phyloP scores from a whole-genome alignment of 768 basidiomycete species.

The Tulasnella sp. region DNA sequence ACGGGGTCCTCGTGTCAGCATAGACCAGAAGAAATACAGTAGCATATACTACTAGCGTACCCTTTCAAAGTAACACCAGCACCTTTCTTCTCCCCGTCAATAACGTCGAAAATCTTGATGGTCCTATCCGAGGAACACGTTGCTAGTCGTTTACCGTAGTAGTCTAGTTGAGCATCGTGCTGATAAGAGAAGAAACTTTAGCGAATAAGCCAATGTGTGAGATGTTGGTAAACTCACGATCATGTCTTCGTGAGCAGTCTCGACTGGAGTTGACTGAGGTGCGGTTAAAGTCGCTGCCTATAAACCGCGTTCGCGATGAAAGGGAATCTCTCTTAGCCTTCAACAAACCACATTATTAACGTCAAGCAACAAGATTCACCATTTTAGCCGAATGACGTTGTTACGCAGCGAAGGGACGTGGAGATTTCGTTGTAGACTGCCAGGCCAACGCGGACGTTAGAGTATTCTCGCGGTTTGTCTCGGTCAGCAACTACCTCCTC shows the following conservation, averaged over 20 bases:
- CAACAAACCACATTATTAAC: background rate
- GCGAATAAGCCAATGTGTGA: background rate
- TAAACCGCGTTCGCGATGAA: background rate
- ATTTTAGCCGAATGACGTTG: background rate
- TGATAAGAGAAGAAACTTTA: conserved; percentile 43
- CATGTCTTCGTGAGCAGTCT: conserved; percentile 98
- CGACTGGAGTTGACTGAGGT: conserved; percentile 75
- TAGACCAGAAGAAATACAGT: background rate
- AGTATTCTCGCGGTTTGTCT: background rate
- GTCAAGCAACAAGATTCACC: background rate
- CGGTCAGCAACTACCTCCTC: background rate
- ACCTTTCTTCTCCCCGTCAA: conserved; percentile 75
- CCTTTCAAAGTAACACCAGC: conserved; percentile 78
- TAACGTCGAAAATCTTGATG: conserved; percentile 92
- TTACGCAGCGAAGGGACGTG: background rate
- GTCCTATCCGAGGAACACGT: conserved; percentile 97
- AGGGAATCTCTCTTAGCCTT: background rate
- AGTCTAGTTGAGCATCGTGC: conserved; percentile 99
- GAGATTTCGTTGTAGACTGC: conserved; percentile 9
- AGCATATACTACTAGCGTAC: conserved; percentile 46
- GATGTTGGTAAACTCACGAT: conserved; percentile 63
- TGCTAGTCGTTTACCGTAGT: conserved; percentile 94
- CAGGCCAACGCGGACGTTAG: conserved; percentile 12
- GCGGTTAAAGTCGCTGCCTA: conserved; percentile 19
- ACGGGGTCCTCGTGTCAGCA: background rate